phyloP scores from a whole-genome alignment of 192 early-diverging fungal genomes.

The Entomortierella lignicola region DNA sequence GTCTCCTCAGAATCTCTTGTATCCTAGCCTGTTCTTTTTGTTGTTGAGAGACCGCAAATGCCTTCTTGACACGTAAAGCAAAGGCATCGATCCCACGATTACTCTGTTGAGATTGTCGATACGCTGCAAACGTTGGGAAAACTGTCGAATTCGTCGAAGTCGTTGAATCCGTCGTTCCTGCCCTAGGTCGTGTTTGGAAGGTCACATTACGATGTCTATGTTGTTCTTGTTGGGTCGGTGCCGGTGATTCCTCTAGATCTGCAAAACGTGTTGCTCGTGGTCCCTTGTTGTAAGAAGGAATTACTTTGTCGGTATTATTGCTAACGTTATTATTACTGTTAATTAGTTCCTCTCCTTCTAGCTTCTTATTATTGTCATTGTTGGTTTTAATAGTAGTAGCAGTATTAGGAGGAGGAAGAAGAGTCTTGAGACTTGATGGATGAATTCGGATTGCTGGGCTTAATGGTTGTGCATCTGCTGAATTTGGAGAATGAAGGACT shows the following conservation, averaged over 20 bases:
- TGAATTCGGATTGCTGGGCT: constrained; percentile 33
- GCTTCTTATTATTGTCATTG: no score
- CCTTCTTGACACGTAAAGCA: constrained; percentile 35
- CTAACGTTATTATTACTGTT: no score
- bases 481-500: constrained; percentile 22
- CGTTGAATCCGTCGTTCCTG: constrained; percentile 39
- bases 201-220: constrained; percentile 18
- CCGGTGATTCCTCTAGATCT: constrained; percentile 2
- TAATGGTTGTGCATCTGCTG: constrained; percentile 21
- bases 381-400: no score
- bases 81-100: constrained; percentile 34
- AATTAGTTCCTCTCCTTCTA: no score
- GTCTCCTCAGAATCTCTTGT: neutral
- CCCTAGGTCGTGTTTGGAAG: constrained; percentile 45
- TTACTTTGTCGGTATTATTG: neutral
- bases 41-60: constrained; percentile 29
- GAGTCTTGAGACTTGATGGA: no score
- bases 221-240: neutral
- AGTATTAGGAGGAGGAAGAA: no score
- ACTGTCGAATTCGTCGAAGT: constrained; percentile 26
- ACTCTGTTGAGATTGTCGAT: constrained; percentile 44
- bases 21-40: constrained; percentile 14
- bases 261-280: constrained; percentile 17
- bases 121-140: constrained; percentile 42
- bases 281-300: neutral